Conservation (phyloP, 441 rosid genomes). For the Gossypium aridum region DNA sequence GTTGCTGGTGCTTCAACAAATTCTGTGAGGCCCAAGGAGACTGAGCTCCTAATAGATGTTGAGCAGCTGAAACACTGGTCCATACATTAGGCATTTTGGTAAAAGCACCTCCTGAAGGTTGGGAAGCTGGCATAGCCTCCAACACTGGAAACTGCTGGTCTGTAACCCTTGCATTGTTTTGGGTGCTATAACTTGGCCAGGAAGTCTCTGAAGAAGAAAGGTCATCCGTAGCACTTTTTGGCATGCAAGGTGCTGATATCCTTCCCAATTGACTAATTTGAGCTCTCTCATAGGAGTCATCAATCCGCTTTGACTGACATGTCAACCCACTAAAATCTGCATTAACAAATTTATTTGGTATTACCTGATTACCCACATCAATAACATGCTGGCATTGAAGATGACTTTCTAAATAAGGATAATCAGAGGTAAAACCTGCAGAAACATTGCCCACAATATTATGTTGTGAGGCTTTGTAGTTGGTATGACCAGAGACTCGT, state of each 20-base stretch:
- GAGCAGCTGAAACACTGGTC: slow-evolving; percentile 36
- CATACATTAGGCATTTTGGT: slow-evolving; percentile 31
- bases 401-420: slow-evolving; percentile 39
- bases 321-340: slow-evolving; percentile 31
- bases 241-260: slow-evolving; percentile 16
- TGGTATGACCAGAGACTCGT: slow-evolving; percentile 25
- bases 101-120: slow-evolving; percentile 25
- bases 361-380: slow-evolving; percentile 27
- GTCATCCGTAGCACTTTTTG: slow-evolving; percentile 22
- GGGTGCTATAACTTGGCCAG: slow-evolving; percentile 19
- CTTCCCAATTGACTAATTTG: slow-evolving; percentile 30
- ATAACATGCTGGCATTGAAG: slow-evolving; percentile 28
- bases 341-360: slow-evolving; percentile 24
- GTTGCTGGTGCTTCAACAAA: slow-evolving; percentile 25
- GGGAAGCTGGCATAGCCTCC: slow-evolving; percentile 40
- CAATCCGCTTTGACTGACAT: slow-evolving; percentile 31
- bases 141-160: slow-evolving; percentile 41
- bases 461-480: slow-evolving; percentile 10
- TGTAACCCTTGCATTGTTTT: slow-evolving; percentile 26
- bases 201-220: slow-evolving; percentile 27
- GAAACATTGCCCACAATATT: slow-evolving; percentile 25
- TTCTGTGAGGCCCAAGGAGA: slow-evolving; percentile 26
- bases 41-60: slow-evolving; percentile 33
- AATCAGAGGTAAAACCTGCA: slow-evolving; percentile 30
- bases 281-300: slow-evolving; percentile 34